Percentiles rank a stretch among this genome's conserved stretches.
phyloP scores from a whole-genome alignment of 768 basidiomycete genomes.

The Suillus weaverae region DNA sequence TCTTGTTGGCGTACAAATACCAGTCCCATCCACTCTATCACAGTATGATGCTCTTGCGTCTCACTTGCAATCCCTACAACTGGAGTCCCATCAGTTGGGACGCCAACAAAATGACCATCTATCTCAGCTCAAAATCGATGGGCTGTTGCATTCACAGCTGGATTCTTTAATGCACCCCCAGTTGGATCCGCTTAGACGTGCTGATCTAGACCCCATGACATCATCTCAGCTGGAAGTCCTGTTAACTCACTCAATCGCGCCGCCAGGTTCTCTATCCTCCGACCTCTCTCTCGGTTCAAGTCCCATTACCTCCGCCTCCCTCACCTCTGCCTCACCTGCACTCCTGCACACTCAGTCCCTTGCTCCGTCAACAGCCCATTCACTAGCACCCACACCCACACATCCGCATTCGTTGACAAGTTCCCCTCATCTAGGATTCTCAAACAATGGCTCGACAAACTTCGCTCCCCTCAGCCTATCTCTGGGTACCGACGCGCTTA shows the following conservation, averaged over 20 bases:
- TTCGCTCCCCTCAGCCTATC: conserved; percentile 16
- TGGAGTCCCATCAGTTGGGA: conserved; percentile 10
- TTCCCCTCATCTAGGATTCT: conserved; percentile 26
- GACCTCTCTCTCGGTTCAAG: conserved; percentile 2
- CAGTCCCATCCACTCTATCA: conserved; percentile 15
- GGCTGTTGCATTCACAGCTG: conserved; percentile 20
- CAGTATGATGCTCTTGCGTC: conserved; percentile 23
- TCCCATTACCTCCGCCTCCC: conserved; percentile 17
- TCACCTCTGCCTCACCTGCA: conserved; percentile 25
- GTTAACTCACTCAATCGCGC: conserved; percentile 18
- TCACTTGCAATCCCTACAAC: conserved; percentile 7
- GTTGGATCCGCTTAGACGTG: conserved; percentile 26
- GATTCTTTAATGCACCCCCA: conserved; percentile 20
- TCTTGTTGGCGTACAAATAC: conserved; percentile 22
- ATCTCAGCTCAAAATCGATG: conserved; percentile 14
- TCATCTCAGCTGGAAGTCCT: conserved; percentile 30
- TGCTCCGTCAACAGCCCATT: conserved; percentile 18
- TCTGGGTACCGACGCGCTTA: conserved; percentile 12
- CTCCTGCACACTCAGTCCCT: conserved; percentile 22
- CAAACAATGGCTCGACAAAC: conserved; percentile 23
- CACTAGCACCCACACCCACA: conserved; percentile 21
- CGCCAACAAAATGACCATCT: conserved; percentile 19
- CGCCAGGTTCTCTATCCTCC: neutral
- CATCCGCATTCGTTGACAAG: conserved; percentile 29
- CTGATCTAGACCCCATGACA: conserved; percentile 27